Base-by-base conservation (phyloP, 2,329 filamentous ascomycete genomes). In the Cylindrodendrum hubeiense region DNA sequence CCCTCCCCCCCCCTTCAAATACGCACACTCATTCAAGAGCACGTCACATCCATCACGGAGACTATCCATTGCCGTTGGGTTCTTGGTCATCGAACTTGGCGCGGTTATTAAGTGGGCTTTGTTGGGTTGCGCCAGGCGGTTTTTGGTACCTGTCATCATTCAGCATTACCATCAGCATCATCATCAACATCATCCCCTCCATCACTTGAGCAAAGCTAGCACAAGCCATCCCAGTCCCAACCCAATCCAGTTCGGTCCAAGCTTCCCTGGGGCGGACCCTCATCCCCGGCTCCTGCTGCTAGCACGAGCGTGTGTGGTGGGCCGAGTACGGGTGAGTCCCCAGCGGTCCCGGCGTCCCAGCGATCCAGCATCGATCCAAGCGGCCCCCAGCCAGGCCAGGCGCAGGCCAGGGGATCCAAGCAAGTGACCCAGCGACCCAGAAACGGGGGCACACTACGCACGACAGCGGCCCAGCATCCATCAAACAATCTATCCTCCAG, bases 231-330 rank as follows among this genome's bases (percentile, higher is more conserved):
- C 66, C 58, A 43, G 50, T 39, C 24, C 41, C 19, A 59, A 60
- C 24, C 69, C 68, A 67, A 66, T 62, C 68, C 65, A 15, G 30
- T 71, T 71, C 43, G 37, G 71, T 71, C 59, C 65, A 74, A 74
- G 71, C 65, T 72, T 62, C 55, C 49, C 52, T 66, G 70, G 69
- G 52, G 64, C 68, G 56, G 51, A 60, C 71, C 70, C 69, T 72
- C 58, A 61, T 65, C 70, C 71, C 71, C 71, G 71, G 71, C 64
- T 58, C 44, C 61, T 67, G 41, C 60, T 60, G 62, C 43, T 66
- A 60, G 68, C 59, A 56, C 63, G 61, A 68, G 63, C 51, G 64
- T 62, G 21, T 59, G 67, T 47, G 43, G 49, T 67, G 57, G 66
- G 55, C 62, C 55, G 44, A 71, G 61, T 37, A 70, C 63, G 60